A percentile compares a stretch with the other conserved stretches of the same genome.
Conservation (phyloP, 1,139 yeast species). For the Candida sp. region DNA sequence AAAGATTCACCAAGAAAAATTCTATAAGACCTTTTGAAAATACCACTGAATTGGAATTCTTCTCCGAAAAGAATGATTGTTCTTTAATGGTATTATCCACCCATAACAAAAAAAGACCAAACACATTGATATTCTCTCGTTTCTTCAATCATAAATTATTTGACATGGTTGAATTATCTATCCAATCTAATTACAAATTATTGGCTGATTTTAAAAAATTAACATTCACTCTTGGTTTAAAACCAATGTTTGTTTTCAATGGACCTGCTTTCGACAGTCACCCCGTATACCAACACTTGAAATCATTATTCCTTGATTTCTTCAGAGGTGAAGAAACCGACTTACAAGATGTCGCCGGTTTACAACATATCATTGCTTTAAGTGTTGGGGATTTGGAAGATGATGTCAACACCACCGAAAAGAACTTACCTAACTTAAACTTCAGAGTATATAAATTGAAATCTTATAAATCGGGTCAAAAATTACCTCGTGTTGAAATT, state of each 20-base stretch:
- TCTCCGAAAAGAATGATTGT: conserved; percentile 90
- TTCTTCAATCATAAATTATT: conserved; percentile 87
- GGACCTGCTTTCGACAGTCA: conserved; percentile 91
- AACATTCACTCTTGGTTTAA: conserved; percentile 85
- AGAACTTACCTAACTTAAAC: conserved; percentile 66
- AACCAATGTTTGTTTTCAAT: conserved; percentile 92
- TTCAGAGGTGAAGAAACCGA: conserved; percentile 85
- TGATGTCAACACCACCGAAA: conserved; percentile 20
- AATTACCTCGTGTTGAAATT: conserved; percentile 88
- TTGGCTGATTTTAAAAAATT: conserved; percentile 75
- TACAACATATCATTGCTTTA: conserved; percentile 84
- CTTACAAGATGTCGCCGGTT: conserved; percentile 90
- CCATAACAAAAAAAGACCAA: conserved; percentile 89
- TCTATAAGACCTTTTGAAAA: conserved; percentile 94
- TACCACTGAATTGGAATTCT: conserved; percentile 79
- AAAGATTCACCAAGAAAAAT: conserved; percentile 84
- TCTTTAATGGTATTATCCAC: conserved; percentile 82
- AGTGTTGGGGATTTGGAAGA: conserved; percentile 81
- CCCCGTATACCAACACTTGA: conserved; percentile 81
- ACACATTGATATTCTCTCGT: conserved; percentile 82
- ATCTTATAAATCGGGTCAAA: conserved; percentile 80
- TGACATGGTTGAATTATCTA: conserved; percentile 90
- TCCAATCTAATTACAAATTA: conserved; percentile 66
- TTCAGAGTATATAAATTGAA: conserved; percentile 90
- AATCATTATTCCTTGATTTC: conserved; percentile 87